Percentiles rank a stretch among this genome's conserved stretches.
phyloP scores from a whole-genome alignment of 176 grass and related monocot genomes.

The Avena atlantica region DNA sequence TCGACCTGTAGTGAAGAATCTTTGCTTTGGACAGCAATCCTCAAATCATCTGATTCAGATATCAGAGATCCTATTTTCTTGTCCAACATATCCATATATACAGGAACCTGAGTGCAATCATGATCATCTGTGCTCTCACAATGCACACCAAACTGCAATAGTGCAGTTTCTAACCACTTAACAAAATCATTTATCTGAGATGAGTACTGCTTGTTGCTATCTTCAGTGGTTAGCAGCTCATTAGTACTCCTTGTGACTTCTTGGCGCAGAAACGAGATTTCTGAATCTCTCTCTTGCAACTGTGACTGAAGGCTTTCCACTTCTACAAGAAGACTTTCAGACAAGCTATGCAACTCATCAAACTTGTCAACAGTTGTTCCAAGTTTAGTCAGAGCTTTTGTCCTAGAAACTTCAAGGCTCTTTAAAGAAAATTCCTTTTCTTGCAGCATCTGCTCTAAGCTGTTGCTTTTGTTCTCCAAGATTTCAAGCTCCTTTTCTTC shows the following conservation, averaged over 20 bases:
- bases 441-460: slow-evolving; percentile 70
- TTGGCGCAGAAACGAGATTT: slow-evolving; percentile 93
- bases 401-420: slow-evolving; percentile 77
- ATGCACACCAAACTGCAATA: slow-evolving; percentile 65
- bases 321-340: slow-evolving; percentile 90
- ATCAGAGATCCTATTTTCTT: slow-evolving; percentile 72
- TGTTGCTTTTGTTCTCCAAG: slow-evolving; percentile 68
- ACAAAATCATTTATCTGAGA: slow-evolving; percentile 65
- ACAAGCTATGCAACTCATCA: slow-evolving; percentile 93
- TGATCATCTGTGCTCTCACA: slow-evolving; percentile 52
- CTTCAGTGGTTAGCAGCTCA: slow-evolving; percentile 84
- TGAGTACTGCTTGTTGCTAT: slow-evolving; percentile 69
- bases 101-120: slow-evolving; percentile 58
- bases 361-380: slow-evolving; percentile 85
- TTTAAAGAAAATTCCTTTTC: slow-evolving; percentile 78
- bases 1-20: slow-evolving; percentile 80
- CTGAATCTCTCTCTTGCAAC: slow-evolving; percentile 81
- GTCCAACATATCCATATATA: slow-evolving; percentile 73
- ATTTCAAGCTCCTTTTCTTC: slow-evolving; percentile 91
- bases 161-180: slow-evolving; percentile 74
- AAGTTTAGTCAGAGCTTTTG: slow-evolving; percentile 77
- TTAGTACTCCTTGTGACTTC: slow-evolving; percentile 91
- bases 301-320: slow-evolving; percentile 92
- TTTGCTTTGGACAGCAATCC: slow-evolving; percentile 68
- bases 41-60: slow-evolving; percentile 75